Conservation (phyloP, 1,284 basidiomycete species). For the Cutaneotrichosporon sp. region DNA sequence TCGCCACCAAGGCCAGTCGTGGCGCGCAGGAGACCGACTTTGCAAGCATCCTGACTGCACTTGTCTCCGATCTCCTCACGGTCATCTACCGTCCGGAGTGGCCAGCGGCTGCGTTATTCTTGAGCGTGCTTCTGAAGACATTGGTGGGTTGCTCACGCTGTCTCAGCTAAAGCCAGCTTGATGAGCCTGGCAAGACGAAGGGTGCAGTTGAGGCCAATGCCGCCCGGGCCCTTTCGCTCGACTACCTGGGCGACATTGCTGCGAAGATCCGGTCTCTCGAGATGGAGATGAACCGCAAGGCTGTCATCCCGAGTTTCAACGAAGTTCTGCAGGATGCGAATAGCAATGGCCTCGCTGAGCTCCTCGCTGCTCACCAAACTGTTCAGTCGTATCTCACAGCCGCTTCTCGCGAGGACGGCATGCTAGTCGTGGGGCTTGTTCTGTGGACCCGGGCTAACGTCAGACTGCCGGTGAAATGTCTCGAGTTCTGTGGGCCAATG, state of each 20-base stretch:
- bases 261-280: conserved; percentile 66
- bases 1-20: conserved; percentile 70
- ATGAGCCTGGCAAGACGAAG: conserved; percentile 78
- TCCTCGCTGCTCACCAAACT: conserved; percentile 54
- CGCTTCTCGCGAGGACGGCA: conserved; percentile 38
- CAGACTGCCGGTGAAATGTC: conserved; percentile 40
- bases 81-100: conserved; percentile 94
- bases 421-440: conserved; percentile 28
- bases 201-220: conserved; percentile 71
- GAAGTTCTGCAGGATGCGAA: conserved; percentile 65
- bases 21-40: conserved; percentile 87
- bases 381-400: conserved; percentile 56
- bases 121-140: conserved; percentile 73
- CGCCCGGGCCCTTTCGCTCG: conserved; percentile 80
- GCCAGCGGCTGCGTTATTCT: conserved; percentile 82
- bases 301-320: conserved; percentile 60
- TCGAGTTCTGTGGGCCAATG: conserved; percentile 41
- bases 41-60: conserved; percentile 81
- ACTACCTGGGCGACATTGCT: conserved; percentile 89
- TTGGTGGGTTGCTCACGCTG: conserved; percentile 61
- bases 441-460: conserved; percentile 4
- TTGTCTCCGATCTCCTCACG: conserved; percentile 82
- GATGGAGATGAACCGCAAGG: conserved; percentile 25
- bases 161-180: conserved; percentile 57
- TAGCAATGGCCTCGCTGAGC: conserved; percentile 59